Base-by-base conservation (phyloP, 2,329 filamentous ascomycete species). In the Trichocomaceae sp. region DNA sequence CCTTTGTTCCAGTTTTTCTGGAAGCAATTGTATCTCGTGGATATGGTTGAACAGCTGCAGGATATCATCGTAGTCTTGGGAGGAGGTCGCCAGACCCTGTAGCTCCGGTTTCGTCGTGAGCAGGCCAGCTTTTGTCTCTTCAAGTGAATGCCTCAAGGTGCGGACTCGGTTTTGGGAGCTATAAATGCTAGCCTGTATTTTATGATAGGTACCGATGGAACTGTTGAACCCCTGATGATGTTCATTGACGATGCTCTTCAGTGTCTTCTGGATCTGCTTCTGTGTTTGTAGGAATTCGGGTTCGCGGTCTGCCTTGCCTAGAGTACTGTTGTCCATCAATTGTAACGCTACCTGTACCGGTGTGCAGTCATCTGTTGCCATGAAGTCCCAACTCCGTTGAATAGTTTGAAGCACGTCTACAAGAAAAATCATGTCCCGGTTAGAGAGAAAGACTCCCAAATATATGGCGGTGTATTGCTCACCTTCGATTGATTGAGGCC, bases 211-310 rank as follows among this genome's bases (percentile, higher is more conserved):
- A 70, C 92, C 93, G 60, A 99, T 97, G 50, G 92, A 96, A 71
- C 90, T 96, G 74, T 97, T 99, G 80, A 99, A 99, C 47, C 93
- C 95, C 71, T 99, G 93, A 67, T 99, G 92, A 68, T 99, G 92
- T 74, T 99, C 77, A 70, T 99, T 96, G 23, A 99, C 93, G 63
- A 99, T 96, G 33, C 85, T 84, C 72, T 96, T 96, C 55, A 99
- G 79, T 9, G 92, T 91, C 63, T 87, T 86, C 68, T 99, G 91
- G n/a, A 99, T 82, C 68, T 93, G 89, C 60, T 84, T 79, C 69
- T 96, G 89, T 47, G 89, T 90, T 61, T 86, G 79, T 66, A 88
- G 81, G 69, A 99, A 99, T 62, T 89, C 85, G 58, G 80, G 81
- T 69, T 96, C 92, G 64, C 95, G 89, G 69, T 90, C 86, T 47